A percentile compares a stretch with the other conserved stretches of the same genome.
phyloP scores from a whole-genome alignment of 768 basidiomycete genomes.

The Agrocybe pediades region DNA sequence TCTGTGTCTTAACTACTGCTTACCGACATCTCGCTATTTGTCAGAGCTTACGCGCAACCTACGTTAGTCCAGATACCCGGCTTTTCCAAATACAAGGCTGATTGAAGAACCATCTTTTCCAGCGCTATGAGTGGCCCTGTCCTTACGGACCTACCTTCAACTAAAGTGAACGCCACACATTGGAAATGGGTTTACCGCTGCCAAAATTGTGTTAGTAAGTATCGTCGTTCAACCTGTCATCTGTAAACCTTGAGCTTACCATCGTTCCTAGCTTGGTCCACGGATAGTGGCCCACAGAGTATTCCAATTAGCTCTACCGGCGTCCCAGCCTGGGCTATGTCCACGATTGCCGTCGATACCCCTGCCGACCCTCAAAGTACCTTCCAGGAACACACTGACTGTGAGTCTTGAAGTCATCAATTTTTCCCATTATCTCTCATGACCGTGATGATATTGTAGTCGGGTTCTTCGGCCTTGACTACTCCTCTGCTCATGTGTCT shows the following conservation, averaged over 20 bases:
- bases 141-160: conserved; percentile 51
- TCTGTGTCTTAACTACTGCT: no score
- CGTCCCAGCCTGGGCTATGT: conserved; percentile 55
- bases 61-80: conserved; percentile 31
- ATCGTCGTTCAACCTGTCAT: not conserved
- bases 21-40: conserved; percentile 1
- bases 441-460: conserved; percentile 32
- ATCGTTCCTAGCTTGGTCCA: conserved; percentile 35
- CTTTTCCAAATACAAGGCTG: not conserved
- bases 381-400: conserved; percentile 61
- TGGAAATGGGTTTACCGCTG: conserved; percentile 73
- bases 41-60: conserved; percentile 53
- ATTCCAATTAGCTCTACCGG: conserved; percentile 35
- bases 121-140: conserved; percentile 52
- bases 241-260: not conserved
- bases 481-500: conserved; percentile 46
- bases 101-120: not conserved
- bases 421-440: not conserved
- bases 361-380: conserved; percentile 53
- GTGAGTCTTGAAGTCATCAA: conserved; percentile 30
- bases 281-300: conserved; percentile 35
- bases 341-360: conserved; percentile 41
- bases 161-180: conserved; percentile 57
- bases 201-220: conserved; percentile 64
- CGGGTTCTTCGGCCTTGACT: conserved; percentile 60